Evolutionary conservation across 257 asterid species (phyloP).

Genomic region (Scutellaria baicalensis): DNA sequence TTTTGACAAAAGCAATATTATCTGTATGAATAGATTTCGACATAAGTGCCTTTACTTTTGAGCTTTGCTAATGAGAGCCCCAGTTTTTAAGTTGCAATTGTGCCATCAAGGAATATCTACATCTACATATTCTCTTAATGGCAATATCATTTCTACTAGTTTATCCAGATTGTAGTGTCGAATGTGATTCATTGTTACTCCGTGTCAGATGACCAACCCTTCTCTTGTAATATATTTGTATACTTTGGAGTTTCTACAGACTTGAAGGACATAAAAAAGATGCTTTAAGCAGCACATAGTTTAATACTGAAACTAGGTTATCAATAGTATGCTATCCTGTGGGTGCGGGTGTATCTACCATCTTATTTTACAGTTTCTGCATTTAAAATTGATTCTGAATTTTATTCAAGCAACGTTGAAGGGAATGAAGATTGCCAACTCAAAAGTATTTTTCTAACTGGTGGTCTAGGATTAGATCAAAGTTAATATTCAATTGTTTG

Average conservation of each 20-base stretch:
- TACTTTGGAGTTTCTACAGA: not conserved
- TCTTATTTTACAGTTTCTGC: not conserved
- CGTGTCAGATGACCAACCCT: not conserved
- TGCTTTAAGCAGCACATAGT: not conserved
- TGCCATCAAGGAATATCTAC: not conserved
- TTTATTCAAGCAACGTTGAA: not conserved
- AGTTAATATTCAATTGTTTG: not conserved
- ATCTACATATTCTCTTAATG: not conserved
- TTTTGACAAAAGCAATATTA: not conserved
- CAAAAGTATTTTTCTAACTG: not conserved
- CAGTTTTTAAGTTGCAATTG: not conserved
- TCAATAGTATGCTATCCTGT: not conserved
- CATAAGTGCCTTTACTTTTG: not conserved
- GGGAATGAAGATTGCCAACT: not conserved
- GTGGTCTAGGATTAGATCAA: constrained; percentile 1
- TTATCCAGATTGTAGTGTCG: not conserved
- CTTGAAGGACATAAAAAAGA: not conserved
- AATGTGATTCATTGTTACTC: not conserved
- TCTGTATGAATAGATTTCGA: not conserved
- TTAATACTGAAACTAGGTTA: not conserved
- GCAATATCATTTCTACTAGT: not conserved
- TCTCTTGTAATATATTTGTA: not conserved
- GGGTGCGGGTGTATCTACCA: not conserved
- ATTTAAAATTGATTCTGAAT: not conserved
- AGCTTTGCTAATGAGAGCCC: not conserved